Percentiles rank a stretch among this genome's conserved stretches.
phyloP scores from a whole-genome alignment of 805 yeast species.

The Schwanniomyces polymorphus region DNA sequence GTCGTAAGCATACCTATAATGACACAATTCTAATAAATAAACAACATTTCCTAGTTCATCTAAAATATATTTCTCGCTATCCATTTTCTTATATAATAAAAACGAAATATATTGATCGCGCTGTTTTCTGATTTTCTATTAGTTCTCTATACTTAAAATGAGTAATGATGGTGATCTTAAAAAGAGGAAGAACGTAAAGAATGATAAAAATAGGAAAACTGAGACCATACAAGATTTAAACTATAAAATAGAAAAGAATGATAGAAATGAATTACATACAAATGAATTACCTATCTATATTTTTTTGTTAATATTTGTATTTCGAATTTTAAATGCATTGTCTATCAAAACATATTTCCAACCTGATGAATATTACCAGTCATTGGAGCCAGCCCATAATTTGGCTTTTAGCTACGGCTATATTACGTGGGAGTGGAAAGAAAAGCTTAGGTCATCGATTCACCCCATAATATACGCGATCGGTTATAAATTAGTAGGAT shows the following conservation, averaged over 20 bases:
- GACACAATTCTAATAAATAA: constrained; percentile 13
- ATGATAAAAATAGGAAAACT: neutral
- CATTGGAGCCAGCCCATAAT: constrained; percentile 86
- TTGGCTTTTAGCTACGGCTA: constrained; percentile 77
- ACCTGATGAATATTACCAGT: constrained; percentile 94
- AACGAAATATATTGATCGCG: neutral
- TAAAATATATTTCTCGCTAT: neutral
- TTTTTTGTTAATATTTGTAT: constrained; percentile 19
- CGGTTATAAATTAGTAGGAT: constrained; percentile 34
- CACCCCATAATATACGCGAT: constrained; percentile 74
- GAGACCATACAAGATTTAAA: neutral
- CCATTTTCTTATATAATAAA: neutral
- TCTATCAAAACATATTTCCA: constrained; percentile 79
- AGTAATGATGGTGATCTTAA: neutral
- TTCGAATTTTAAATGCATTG: constrained; percentile 64
- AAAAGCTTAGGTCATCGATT: constrained; percentile 69
- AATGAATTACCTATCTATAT: constrained; percentile 4
- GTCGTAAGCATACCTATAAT: constrained; percentile 14
- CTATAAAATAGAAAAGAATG: neutral
- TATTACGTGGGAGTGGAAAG: constrained; percentile 93
- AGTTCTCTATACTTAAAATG: neutral
- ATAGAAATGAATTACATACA: too few species aligned
- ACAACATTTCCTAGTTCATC: neutral
- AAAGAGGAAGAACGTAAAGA: neutral
- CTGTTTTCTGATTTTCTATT: neutral